Evolutionary conservation across 305 asterid species (phyloP), one percentile per base, ranked within the genome.

Genomic region (Fraxinus sp.): DNA sequence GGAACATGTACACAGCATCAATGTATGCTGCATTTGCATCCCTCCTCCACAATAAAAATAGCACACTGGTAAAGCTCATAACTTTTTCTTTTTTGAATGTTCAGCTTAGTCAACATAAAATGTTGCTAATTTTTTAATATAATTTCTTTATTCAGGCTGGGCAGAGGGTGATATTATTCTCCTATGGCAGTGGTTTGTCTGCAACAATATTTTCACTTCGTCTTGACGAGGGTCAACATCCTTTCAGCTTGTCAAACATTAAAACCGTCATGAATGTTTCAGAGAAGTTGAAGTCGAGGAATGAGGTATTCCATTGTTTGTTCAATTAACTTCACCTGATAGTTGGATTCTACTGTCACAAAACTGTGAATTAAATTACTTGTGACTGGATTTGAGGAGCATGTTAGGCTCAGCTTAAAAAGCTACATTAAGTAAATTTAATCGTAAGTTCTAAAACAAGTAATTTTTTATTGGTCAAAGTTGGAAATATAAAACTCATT

Each of bases 1-100:
- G 99, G 39, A 96, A 96, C 91, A 96, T 93, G 98, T 96, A 96
- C 77, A 96, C 99, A 14, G 99, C 99, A 74, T 96, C 99, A 1
- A 88, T 96, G 28, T 96, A 96, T 87, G 99, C 98, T 52, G 99
- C 99, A 81, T 93, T 96, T 86, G 97, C 94, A 66, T 96, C 99
- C 75, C 97, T 96, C 82, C 84, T 96, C 85, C 97, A 95, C 92
- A 92, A 89, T 82, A 92, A 96, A 78, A 82, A 82, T 20, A 86
- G 82, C 87, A 74, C 96, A 79, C 86, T 96, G 97, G 99, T 96
- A 92, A 86, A 73, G 20, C 83, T 80, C 75, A 26, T 13, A 66
- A 35, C 68, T 66, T 78, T 36, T 72, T 30, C 55, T n/a, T 28
- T 2, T 75, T 77, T 39, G 37, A 24, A 70, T 70, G 41, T 70